Evolutionary conservation across 352 stramenopile genomes (phyloP), one percentile per base, ranked within the genome.

Genomic region (Phytopythium montanum): DNA sequence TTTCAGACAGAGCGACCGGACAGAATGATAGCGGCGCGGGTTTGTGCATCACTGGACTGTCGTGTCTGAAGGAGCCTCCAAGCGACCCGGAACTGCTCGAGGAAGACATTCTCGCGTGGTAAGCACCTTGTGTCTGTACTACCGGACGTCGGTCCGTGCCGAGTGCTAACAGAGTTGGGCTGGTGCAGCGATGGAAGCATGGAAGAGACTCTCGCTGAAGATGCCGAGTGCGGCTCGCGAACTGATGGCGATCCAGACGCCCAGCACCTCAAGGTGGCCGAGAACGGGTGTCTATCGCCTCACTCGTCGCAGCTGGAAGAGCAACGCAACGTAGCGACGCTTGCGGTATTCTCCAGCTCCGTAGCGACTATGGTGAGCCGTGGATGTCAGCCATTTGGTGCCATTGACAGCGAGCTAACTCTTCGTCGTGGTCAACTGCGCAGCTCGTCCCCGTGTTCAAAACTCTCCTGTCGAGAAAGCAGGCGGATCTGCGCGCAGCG

Each of bases 361-460:
- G 59, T 76, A 18, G 49, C 49, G 56, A 63, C 67, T 9, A 28
- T 68, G 8, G 57, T 59, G 21, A 26, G 10, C 25, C 33, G 7
- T 31, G 19, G 44, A 23, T 8, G 36, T 59, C 39, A 61, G 26
- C 52, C 33, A 34, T 16, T 51, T 36, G 31, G 7, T 7, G 8
- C 31, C 31, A 6, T 36, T 36, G 2, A 36, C 31, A 36, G 5
- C 5, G 31, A 28, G 16, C 42, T 49, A 6, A 49, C 42, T 49
- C 18, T 23, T 3, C 14, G 19, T 19, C 23, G 42, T 28, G 19
- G 28, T 26, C 33, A 41, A 38, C n/a, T 54, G 23, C 52, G 25
- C 51, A 82, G 70, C 60, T 78, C 39, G 66, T 62, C 5, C 72
- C 70, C n/a, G 54, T 82, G 46, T 70, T 76, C 49, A 65, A 66